Evolutionary conservation across 805 yeast genomes (phyloP), one percentile per base, ranked within the genome.

Genomic region (Metschnikowia vanudenii): DNA sequence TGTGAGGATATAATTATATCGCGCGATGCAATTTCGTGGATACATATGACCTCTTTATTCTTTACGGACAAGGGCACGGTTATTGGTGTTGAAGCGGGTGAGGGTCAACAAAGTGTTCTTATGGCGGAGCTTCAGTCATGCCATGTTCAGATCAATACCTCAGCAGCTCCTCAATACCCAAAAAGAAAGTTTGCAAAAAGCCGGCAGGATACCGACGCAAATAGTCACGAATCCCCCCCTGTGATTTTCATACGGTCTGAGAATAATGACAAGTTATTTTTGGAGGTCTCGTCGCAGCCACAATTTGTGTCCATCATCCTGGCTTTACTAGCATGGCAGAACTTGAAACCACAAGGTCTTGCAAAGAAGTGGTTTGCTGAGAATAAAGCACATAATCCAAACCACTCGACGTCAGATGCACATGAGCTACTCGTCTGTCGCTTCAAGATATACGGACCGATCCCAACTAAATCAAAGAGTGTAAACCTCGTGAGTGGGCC

Each of bases 371-470:
- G 81, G 81, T 68, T 65, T 51, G 68, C 68, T 45, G 68, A 66
- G 36, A 71, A 71, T 50, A 67, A 62, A 41, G 67, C 68, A 17
- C 52, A 53, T 19, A 50, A 43, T 28, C 55, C 60, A n/a, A 48
- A 59, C 12, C 45, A 50, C n/a, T 54, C 61, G 37, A 37, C 54
- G 19, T 52, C 47, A 19, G 58, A 45, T 36, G 62, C 60, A 5
- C 71, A 67, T 54, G 73, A 66, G 52, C 57, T 84, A 12, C 64
- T 84, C 41, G 84, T 82, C 16, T 82, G 88, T 46, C 74, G 85
- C 33, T 80, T 85, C 56, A 80, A 79, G 58, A 72, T 85, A 1
- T 85, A 65, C 62, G 90, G 88, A 0, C 88, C 88, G 3, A 54
- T 79, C 12, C 79, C 81, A 4, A 43, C 61, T n/a, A 67, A 67